Base-by-base conservation (phyloP, 257 asterid genomes). In the Handroanthus guayacan region DNA sequence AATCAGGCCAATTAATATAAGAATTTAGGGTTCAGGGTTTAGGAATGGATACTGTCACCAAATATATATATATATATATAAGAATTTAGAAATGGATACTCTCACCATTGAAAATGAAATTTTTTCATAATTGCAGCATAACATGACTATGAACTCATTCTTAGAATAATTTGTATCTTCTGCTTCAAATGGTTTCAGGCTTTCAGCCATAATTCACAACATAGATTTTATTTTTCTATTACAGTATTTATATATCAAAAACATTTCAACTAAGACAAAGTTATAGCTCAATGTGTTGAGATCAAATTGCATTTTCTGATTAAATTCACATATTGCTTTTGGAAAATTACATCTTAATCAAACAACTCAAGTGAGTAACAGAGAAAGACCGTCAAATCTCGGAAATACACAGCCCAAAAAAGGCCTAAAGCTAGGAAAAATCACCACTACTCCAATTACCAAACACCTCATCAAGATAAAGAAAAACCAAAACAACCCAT, bases 1-100 rank as follows among this genome's bases (percentile, higher is more conserved):
- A 48, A 68, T 67, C 5, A 63, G 11, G 25, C 65, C 57, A 20
- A 58, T 58, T 9, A 57, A 25, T 65, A 75, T 63, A 25, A 75
- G 68, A 51, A 41, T 41, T 41, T 25, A 25, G 31, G 31, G 43
- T 31, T 17, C 17, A 56, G 62, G 57, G 43, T 31, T 17, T 56
- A 56, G 62, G 57, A 12, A 51, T 7, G 13, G 57, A 13, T 12
- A 51, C n/a, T 43, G 1, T 9, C 8, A 43, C 47, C 31, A 25
- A 25, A 25, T 25, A 25, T 25, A 25, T 25, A 25, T 25, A 25
- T 25, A 25, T 25, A 25, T 25, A 25, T 25, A 25, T 25, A 25
- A 0, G 31, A 25, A 25, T 25, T 25, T 25, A 25, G 31, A 72
- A 50, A 57, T 0, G 4, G 31, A 54, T 25, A 60, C 14, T 3